Percentiles rank a stretch among this genome's conserved stretches.
Evolutionary conservation across 306 rosid species (phyloP).

Genomic region (Nissolia schottii): DNA sequence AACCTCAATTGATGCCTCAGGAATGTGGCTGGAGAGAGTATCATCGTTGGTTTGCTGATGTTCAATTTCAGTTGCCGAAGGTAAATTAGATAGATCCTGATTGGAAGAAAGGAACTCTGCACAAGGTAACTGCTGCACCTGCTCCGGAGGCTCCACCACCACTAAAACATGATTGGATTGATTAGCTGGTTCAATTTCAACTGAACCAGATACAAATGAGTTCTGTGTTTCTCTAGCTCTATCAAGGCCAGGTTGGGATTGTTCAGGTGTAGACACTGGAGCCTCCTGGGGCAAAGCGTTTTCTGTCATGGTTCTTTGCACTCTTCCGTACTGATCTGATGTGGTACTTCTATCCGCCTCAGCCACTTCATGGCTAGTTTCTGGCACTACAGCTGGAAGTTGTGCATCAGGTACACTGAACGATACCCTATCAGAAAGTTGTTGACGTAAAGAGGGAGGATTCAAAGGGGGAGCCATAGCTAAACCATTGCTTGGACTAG

Average conservation of each 20-base stretch:
- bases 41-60: slow-evolving; percentile 12
- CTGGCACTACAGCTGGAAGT: slow-evolving; percentile 16
- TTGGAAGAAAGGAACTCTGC: slow-evolving; percentile 24
- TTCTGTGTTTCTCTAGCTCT: neutral
- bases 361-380: slow-evolving; percentile 26
- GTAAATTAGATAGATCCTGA: slow-evolving; percentile 12
- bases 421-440: slow-evolving; percentile 9
- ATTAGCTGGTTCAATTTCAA: slow-evolving; percentile 10
- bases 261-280: slow-evolving; percentile 28
- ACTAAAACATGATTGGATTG: slow-evolving; percentile 10
- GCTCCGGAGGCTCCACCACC: slow-evolving; percentile 21
- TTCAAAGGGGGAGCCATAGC: slow-evolving; percentile 8
- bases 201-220: neutral
- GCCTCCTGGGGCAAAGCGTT: slow-evolving; percentile 30
- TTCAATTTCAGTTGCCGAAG: slow-evolving; percentile 17
- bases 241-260: slow-evolving; percentile 20
- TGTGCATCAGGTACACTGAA: slow-evolving; percentile 20
- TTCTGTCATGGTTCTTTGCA: slow-evolving; percentile 18
- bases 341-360: slow-evolving; percentile 27
- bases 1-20: slow-evolving; percentile 24
- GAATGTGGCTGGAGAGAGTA: slow-evolving; percentile 7
- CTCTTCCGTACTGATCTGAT: slow-evolving; percentile 36
- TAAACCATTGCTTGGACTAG: slow-evolving; percentile 5
- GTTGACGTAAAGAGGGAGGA: slow-evolving; percentile 17
- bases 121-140: slow-evolving; percentile 14